Evolutionary conservation across 768 basidiomycete species (phyloP).

Genomic region (Wakefieldia striispora): DNA sequence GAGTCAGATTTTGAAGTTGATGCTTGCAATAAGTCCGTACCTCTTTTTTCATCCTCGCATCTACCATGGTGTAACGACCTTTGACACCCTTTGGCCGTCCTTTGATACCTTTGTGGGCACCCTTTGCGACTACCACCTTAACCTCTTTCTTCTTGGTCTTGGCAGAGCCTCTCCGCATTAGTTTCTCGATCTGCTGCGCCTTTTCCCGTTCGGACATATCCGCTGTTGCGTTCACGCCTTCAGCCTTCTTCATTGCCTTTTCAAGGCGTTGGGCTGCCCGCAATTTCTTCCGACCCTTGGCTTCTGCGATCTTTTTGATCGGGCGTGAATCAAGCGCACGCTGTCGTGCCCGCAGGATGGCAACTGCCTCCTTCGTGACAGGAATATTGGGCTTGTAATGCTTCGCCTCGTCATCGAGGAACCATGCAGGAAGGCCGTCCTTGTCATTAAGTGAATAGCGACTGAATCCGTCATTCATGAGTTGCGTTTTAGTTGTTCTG

Average conservation of each 20-base stretch:
- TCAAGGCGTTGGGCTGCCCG: conserved; percentile 82
- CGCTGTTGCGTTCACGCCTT: conserved; percentile 81
- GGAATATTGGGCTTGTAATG: conserved; percentile 93
- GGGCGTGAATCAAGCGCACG: conserved; percentile 94
- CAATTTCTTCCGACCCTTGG: conserved; percentile 95
- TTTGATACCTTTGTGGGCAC: conserved; percentile 83
- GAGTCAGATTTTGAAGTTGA: neutral
- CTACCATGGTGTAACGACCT: conserved; percentile 93
- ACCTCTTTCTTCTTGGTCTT: conserved; percentile 72
- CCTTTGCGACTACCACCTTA: conserved; percentile 90
- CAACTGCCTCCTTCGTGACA: conserved; percentile 94
- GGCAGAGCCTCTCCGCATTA: conserved; percentile 80
- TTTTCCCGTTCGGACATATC: conserved; percentile 97
- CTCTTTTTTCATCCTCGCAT: conserved; percentile 92
- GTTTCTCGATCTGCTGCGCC: conserved; percentile 87
- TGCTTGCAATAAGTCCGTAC: conserved; percentile 31
- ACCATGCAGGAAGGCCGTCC: conserved; percentile 93
- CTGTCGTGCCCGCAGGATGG: conserved; percentile 81
- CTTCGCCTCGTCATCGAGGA: conserved; percentile 93
- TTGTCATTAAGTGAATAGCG: conserved; percentile 89
- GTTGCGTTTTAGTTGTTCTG: conserved; percentile 79
- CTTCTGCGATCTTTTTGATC: conserved; percentile 98
- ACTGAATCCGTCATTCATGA: conserved; percentile 95
- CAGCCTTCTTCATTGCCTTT: conserved; percentile 94
- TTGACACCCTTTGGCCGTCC: conserved; percentile 96